Percentiles rank a stretch among this genome's conserved stretches.
Evolutionary conservation across 768 basidiomycete genomes (phyloP).

Genomic region (Mycena leptocephala): DNA sequence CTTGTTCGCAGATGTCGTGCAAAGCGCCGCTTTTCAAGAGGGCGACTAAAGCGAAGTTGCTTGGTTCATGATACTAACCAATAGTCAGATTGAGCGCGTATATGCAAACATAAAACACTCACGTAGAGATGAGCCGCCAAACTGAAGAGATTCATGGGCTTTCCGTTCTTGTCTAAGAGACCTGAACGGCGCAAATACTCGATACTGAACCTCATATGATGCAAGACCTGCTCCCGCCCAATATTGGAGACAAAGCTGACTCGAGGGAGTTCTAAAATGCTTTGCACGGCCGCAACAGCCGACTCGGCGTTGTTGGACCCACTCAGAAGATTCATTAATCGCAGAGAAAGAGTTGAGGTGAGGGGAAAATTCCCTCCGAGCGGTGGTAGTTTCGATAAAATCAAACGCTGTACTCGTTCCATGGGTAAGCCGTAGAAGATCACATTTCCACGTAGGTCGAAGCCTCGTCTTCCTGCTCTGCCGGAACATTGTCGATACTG

Average conservation of each 20-base stretch:
- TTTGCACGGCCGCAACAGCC: constrained; percentile 66
- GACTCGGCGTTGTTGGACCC: constrained; percentile 69
- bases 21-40: constrained; percentile 73
- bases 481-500: constrained; percentile 86
- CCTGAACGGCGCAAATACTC: constrained; percentile 77
- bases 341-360: constrained; percentile 75
- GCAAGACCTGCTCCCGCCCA: constrained; percentile 71
- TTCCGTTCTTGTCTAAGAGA: constrained; percentile 69
- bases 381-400: constrained; percentile 75
- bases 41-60: constrained; percentile 76
- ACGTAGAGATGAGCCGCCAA: constrained; percentile 70
- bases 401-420: constrained; percentile 75
- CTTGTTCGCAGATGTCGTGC: constrained; percentile 69
- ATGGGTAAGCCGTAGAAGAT: constrained; percentile 81
- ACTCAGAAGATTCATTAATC: constrained; percentile 76
- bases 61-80: constrained; percentile 73
- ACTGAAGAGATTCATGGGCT: constrained; percentile 71
- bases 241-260: constrained; percentile 71
- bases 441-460: constrained; percentile 79
- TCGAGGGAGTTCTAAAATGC: constrained; percentile 71
- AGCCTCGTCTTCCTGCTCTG: constrained; percentile 82
- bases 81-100: not conserved
- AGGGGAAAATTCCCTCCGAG: constrained; percentile 78
- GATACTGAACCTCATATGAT: constrained; percentile 80
- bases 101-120: constrained; percentile 26